A percentile compares a stretch with the other conserved stretches of the same genome.
These are phyloP conservation scores for Ceratobasidium sp. DNA, from an alignment of 1,284 basidiomycete genomes.

Conservation along the genomic window DNA sequence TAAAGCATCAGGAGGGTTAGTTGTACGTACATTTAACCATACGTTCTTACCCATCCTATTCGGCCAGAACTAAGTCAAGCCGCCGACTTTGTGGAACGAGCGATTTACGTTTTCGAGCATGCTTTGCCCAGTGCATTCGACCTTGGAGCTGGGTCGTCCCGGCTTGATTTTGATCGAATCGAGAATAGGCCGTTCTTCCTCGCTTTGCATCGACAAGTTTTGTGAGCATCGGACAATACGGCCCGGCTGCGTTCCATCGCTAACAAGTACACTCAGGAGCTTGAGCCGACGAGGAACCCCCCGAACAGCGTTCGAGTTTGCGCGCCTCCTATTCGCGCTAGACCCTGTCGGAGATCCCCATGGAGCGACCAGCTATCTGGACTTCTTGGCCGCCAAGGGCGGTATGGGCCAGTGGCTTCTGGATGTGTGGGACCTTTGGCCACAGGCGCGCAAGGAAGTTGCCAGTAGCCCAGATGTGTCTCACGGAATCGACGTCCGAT, in stretches of 20 bases:
- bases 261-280: conserved; percentile 58
- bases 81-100: conserved; percentile 84
- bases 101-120: conserved; percentile 88
- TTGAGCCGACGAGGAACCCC: conserved; percentile 86
- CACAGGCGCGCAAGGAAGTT: conserved; percentile 45
- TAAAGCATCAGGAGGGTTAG: conserved; percentile 81
- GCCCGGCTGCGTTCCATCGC: conserved; percentile 4
- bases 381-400: conserved; percentile 81
- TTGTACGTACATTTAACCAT: background rate
- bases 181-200: conserved; percentile 88
- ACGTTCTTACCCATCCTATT: background rate
- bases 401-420: conserved; percentile 83
- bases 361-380: conserved; percentile 81
- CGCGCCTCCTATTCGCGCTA: conserved; percentile 78
- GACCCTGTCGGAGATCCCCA: conserved; percentile 88
- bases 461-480: conserved; percentile 45
- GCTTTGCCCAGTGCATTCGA: conserved; percentile 84
- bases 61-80: conserved; percentile 77
- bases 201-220: conserved; percentile 71
- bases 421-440: conserved; percentile 64
- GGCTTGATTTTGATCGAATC: conserved; percentile 85
- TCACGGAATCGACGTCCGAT: conserved; percentile 60
- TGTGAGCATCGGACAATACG: conserved; percentile 7
- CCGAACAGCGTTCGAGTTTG: conserved; percentile 88
- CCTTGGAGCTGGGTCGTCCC: conserved; percentile 76